phyloP scores from a whole-genome alignment of 75 land plant genomes.

The Cunninghamia lanceolata region DNA sequence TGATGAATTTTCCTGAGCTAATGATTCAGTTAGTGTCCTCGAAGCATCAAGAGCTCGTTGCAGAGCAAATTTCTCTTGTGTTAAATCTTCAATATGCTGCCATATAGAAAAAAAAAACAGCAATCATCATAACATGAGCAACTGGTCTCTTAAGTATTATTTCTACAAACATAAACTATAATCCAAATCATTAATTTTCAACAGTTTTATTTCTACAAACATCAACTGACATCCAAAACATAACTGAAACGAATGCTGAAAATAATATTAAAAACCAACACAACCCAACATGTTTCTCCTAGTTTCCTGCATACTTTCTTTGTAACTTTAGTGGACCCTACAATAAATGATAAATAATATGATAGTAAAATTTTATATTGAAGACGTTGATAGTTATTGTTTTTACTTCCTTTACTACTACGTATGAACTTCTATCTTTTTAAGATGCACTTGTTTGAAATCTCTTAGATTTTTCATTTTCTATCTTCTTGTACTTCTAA shows the following conservation, averaged over 20 bases:
- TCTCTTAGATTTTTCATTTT: background rate
- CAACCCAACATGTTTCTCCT: background rate
- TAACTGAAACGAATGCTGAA: background rate
- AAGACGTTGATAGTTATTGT: background rate
- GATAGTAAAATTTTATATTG: background rate
- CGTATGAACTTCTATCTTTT: background rate
- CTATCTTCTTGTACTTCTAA: background rate
- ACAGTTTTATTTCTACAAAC: background rate
- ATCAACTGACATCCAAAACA: background rate
- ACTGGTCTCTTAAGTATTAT: background rate
- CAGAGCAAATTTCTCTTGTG: slow-evolving; percentile 89
- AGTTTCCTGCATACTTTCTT: background rate
- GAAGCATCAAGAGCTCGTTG: slow-evolving; percentile 80
- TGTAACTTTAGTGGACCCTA: background rate
- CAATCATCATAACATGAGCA: background rate
- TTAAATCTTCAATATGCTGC: slow-evolving; percentile 97
- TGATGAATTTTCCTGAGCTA: slow-evolving; percentile 80
- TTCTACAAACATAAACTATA: background rate
- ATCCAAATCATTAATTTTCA: background rate
- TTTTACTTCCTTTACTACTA: background rate
- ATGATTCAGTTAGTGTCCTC: slow-evolving; percentile 63
- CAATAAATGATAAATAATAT: background rate
- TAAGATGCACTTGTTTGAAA: background rate
- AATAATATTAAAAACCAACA: background rate
- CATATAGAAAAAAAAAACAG: slow-evolving; percentile 8